phyloP scores from a whole-genome alignment of 768 basidiomycete genomes.

The Suillus lakei region DNA sequence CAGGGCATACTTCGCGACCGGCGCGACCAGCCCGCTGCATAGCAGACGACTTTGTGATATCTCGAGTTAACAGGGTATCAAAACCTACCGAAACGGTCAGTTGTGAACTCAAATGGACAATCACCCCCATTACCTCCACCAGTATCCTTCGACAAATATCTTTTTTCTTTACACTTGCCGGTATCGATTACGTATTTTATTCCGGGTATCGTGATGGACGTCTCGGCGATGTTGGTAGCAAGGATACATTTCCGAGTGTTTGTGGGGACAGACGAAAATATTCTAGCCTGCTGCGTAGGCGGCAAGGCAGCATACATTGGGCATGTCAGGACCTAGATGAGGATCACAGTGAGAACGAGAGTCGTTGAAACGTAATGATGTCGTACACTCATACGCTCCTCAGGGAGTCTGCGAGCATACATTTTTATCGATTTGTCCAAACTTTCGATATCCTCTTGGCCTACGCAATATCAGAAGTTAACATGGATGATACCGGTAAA shows the following conservation, averaged over 20 bases:
- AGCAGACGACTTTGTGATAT: constrained; percentile 89
- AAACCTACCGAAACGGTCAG: constrained; percentile 59
- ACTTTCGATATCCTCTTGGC: constrained; percentile 96
- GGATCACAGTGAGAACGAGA: constrained; percentile 12
- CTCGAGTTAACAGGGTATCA: constrained; percentile 81
- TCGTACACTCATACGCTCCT: constrained; percentile 54
- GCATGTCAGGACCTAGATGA: constrained; percentile 67
- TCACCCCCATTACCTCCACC: constrained; percentile 61
- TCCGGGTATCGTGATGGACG: constrained; percentile 95
- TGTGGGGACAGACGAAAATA: constrained; percentile 69
- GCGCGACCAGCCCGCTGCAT: constrained; percentile 96
- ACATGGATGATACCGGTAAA: neutral
- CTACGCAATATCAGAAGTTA: constrained; percentile 41
- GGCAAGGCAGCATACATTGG: constrained; percentile 90
- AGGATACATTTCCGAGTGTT: constrained; percentile 89
- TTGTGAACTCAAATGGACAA: neutral
- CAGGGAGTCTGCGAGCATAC: constrained; percentile 72
- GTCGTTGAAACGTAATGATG: neutral
- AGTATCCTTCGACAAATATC: constrained; percentile 69
- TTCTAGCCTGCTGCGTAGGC: constrained; percentile 73
- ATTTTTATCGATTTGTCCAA: constrained; percentile 75
- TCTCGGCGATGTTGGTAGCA: constrained; percentile 98
- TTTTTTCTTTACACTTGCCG: constrained; percentile 95
- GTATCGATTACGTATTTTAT: constrained; percentile 96
- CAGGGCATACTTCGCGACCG: constrained; percentile 76